Conservation (phyloP, 2,329 filamentous ascomycete genomes). For the Microascus cirrosus region DNA sequence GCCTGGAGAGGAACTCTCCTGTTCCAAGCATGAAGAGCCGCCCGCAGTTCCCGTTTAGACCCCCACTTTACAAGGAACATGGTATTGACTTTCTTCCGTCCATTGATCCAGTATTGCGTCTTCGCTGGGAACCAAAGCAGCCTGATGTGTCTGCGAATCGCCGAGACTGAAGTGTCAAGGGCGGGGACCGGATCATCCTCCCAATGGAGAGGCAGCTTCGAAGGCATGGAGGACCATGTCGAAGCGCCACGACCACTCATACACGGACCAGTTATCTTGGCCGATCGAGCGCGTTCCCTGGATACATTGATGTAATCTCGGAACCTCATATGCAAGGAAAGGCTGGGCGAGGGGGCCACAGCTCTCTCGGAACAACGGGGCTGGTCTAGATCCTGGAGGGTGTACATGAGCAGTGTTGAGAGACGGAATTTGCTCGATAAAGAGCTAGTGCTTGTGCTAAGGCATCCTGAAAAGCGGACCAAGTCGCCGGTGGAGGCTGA, state of each 20-base stretch:
- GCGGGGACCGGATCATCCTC: slow-evolving; percentile 3
- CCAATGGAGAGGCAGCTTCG: background rate
- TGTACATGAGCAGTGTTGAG: background rate
- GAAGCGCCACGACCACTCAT: slow-evolving; percentile 10
- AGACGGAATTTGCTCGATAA: background rate
- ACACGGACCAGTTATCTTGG: slow-evolving; percentile 6
- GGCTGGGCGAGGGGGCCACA: background rate
- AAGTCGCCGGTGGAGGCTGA: background rate
- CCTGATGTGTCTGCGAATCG: slow-evolving; percentile 3
- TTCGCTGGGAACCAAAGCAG: background rate
- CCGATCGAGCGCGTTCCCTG: background rate
- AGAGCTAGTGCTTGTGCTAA: background rate
- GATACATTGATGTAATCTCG: slow-evolving; percentile 3
- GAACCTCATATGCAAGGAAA: slow-evolving; percentile 1
- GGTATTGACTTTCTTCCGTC: background rate
- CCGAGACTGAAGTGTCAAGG: background rate
- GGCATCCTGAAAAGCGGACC: background rate
- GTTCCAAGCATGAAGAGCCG: background rate
- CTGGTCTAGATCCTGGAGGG: background rate
- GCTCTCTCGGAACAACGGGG: background rate
- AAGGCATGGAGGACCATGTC: background rate
- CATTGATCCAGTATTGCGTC: background rate
- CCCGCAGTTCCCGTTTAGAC: background rate
- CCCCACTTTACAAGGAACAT: slow-evolving; percentile 5
- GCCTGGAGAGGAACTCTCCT: background rate